phyloP scores from a whole-genome alignment of 2,329 filamentous ascomycete species.

The Metarhizium sp. region DNA sequence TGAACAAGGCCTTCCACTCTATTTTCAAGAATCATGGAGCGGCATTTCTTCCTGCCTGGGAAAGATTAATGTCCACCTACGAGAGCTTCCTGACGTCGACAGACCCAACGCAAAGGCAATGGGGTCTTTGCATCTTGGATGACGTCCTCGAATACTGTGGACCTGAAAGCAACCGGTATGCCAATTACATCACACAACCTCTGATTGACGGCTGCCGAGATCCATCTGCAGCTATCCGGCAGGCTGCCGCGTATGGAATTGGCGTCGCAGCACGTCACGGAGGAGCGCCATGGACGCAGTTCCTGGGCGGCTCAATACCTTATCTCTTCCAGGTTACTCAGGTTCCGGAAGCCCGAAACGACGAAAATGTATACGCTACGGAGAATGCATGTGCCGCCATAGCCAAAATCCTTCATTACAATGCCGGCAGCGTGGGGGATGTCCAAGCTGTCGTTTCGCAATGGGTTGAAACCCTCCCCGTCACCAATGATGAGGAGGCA shows the following conservation, averaged over 20 bases:
- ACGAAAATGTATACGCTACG: slow-evolving; percentile 93
- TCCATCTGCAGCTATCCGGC: slow-evolving; percentile 78
- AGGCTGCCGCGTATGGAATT: slow-evolving; percentile 92
- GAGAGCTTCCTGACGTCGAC: slow-evolving; percentile 69
- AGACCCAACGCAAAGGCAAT: slow-evolving; percentile 89
- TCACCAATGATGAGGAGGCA: slow-evolving; percentile 93
- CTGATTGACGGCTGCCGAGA: slow-evolving; percentile 82
- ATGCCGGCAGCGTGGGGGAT: slow-evolving; percentile 65
- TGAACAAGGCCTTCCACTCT: slow-evolving; percentile 99
- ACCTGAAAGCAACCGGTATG: slow-evolving; percentile 76
- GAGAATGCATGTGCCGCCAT: slow-evolving; percentile 96
- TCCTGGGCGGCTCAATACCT: slow-evolving; percentile 70
- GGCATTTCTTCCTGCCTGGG: slow-evolving; percentile 79
- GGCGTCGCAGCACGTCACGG: slow-evolving; percentile 93
- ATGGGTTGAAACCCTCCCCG: slow-evolving; percentile 86
- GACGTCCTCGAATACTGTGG: slow-evolving; percentile 97
- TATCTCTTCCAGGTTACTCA: slow-evolving; percentile 78
- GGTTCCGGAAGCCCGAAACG: slow-evolving; percentile 70
- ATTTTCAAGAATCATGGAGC: slow-evolving; percentile 95
- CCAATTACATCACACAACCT: slow-evolving; percentile 76
- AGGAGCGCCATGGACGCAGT: slow-evolving; percentile 77
- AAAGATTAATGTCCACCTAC: slow-evolving; percentile 76
- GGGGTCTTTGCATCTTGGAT: slow-evolving; percentile 98
- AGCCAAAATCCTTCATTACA: slow-evolving; percentile 93
- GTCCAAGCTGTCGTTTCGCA: slow-evolving; percentile 66